A percentile compares a stretch with the other conserved stretches of the same genome.
Evolutionary conservation across 805 yeast species (phyloP).

Genomic region (Candida gorgasii): DNA sequence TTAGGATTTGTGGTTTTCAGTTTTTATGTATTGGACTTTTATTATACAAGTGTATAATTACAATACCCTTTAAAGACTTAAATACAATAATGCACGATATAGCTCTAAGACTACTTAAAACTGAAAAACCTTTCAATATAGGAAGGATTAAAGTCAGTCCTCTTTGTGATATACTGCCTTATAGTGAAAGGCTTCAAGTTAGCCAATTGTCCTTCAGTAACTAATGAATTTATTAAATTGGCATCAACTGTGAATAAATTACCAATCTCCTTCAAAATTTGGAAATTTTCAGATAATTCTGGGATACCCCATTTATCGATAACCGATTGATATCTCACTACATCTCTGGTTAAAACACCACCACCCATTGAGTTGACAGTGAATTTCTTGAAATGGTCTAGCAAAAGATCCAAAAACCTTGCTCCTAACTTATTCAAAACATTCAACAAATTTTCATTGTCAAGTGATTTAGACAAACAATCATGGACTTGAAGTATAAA

Average conservation of each 20-base stretch:
- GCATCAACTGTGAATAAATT: conserved; percentile 85
- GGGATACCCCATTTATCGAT: conserved; percentile 68
- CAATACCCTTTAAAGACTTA: no score
- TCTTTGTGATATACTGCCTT: conserved; percentile 63
- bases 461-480: conserved; percentile 37
- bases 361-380: conserved; percentile 84
- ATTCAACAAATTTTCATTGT: conserved; percentile 46
- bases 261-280: conserved; percentile 76
- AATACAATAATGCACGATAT: no score
- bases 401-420: conserved; percentile 54
- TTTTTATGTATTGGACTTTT: background rate
- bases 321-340: conserved; percentile 69
- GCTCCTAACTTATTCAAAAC: conserved; percentile 60
- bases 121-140: conserved; percentile 48
- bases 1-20: background rate
- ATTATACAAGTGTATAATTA: conserved; percentile 6
- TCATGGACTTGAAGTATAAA: conserved; percentile 48
- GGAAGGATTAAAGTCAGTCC: conserved; percentile 67
- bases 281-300: conserved; percentile 62
- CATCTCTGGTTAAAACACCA: conserved; percentile 75
- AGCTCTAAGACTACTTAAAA: conserved; percentile 26
- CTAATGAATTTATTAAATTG: conserved; percentile 71
- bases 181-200: conserved; percentile 61
- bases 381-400: conserved; percentile 73
- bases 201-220: conserved; percentile 78